These are phyloP conservation scores for Brasenia schreberi DNA, from an alignment of 164 flowering plant species.

Conservation along the genomic window DNA sequence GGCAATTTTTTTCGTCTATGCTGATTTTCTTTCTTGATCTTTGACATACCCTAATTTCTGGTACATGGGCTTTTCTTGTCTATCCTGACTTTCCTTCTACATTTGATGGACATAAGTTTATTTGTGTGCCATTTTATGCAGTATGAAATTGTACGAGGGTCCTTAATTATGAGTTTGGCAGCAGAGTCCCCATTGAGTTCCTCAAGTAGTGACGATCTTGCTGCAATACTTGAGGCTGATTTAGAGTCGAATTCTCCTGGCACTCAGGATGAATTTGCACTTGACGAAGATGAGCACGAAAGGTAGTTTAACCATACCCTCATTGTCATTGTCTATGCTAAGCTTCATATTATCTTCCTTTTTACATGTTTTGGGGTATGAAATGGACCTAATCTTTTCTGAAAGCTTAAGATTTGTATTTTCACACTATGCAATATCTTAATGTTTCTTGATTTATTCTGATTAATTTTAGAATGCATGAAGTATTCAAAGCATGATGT, in stretches of 20 bases:
- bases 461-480: background rate
- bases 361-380: no score
- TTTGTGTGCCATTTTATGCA: background rate
- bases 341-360: background rate
- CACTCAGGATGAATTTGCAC: background rate
- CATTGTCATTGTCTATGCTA: background rate
- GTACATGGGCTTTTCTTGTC: no score
- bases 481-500: background rate
- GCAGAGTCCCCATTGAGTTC: constrained; percentile 49
- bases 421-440: background rate
- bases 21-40: no score
- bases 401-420: no score
- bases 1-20: no score
- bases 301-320: background rate
- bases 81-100: no score
- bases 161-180: constrained; percentile 23
- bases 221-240: constrained; percentile 40
- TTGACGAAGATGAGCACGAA: constrained; percentile 2
- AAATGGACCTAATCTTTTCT: no score
- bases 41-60: no score
- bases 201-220: constrained; percentile 65
- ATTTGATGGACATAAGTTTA: no score
- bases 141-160: background rate
- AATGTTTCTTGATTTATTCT: background rate
- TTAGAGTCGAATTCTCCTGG: constrained; percentile 24